Percentiles rank a stretch among this genome's conserved stretches.
Evolutionary conservation across 352 stramenopile species (phyloP).

Genomic region (Thalassiosira exigua): DNA sequence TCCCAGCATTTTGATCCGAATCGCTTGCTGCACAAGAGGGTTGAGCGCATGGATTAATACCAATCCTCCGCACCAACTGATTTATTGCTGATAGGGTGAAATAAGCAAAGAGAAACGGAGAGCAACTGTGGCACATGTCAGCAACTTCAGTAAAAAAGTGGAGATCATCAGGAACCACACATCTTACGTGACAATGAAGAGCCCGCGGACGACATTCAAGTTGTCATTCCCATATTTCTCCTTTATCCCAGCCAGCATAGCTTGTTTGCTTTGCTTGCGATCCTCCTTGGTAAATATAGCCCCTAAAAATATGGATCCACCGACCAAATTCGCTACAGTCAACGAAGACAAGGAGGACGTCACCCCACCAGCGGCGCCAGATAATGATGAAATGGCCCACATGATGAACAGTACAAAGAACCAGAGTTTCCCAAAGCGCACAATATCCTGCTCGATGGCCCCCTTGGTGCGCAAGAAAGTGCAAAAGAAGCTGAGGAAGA

Average conservation of each 20-base stretch:
- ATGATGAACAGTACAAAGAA: slow-evolving; percentile 68
- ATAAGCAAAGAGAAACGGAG: slow-evolving; percentile 65
- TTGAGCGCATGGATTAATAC: slow-evolving; percentile 52
- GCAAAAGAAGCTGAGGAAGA: slow-evolving; percentile 69
- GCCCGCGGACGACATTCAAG: slow-evolving; percentile 54
- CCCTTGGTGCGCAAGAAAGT: slow-evolving; percentile 58
- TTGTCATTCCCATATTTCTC: slow-evolving; percentile 54
- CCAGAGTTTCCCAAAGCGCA: slow-evolving; percentile 71
- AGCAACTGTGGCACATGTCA: no score
- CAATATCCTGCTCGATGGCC: slow-evolving; percentile 55
- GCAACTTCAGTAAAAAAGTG: no score
- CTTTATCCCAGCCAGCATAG: slow-evolving; percentile 32
- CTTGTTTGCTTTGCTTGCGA: slow-evolving; percentile 35
- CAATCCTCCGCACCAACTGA: slow-evolving; percentile 63
- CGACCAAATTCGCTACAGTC: slow-evolving; percentile 64
- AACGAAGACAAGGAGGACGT: slow-evolving; percentile 60
- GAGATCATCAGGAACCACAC: no score
- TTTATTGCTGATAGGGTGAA: slow-evolving; percentile 69
- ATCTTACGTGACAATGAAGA: slow-evolving; percentile 67
- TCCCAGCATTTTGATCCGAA: slow-evolving; percentile 12
- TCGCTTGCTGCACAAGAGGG: slow-evolving; percentile 14
- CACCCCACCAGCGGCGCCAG: slow-evolving; percentile 57
- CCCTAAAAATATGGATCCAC: slow-evolving; percentile 55
- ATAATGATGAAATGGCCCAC: slow-evolving; percentile 69
- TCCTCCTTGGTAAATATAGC: slow-evolving; percentile 44